A percentile compares a stretch with the other conserved stretches of the same genome.
phyloP scores from a whole-genome alignment of 495 filamentous ascomycete species.

The Neurospora sp. region DNA sequence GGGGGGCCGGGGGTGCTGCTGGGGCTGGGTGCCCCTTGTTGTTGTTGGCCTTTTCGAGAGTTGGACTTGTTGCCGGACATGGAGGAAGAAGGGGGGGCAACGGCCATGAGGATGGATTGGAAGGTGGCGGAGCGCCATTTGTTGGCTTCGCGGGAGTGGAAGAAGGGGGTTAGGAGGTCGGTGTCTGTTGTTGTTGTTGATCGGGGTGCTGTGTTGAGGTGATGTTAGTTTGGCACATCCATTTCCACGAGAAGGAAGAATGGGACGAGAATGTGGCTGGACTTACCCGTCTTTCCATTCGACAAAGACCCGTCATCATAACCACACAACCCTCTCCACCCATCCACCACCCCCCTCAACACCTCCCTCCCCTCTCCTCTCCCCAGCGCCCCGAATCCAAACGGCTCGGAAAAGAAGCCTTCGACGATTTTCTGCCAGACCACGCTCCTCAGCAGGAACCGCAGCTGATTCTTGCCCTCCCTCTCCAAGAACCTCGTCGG shows the following conservation, averaged over 20 bases:
- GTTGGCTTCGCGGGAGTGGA: slow-evolving; percentile 15
- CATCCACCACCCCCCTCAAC: not conserved
- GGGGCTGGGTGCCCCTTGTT: not conserved
- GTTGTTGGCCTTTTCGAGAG: not conserved
- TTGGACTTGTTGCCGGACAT: not conserved
- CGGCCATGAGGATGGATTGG: slow-evolving; percentile 12
- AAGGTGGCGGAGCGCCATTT: slow-evolving; percentile 22
- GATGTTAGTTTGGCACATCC: not conserved
- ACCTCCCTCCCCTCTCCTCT: not conserved
- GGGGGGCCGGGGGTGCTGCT: not conserved
- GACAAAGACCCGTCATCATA: not conserved
- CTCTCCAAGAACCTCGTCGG: slow-evolving; percentile 10
- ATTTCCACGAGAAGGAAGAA: not conserved
- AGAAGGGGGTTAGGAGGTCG: slow-evolving; percentile 2
- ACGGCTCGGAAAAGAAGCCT: slow-evolving; percentile 21
- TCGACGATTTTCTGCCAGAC: slow-evolving; percentile 19
- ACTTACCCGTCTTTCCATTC: not conserved
- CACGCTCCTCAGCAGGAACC: slow-evolving; percentile 13
- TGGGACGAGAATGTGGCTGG: not conserved
- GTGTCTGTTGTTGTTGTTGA: not conserved
- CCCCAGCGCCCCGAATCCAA: slow-evolving; percentile 23
- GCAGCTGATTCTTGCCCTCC: slow-evolving; percentile 1
- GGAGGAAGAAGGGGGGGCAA: not conserved
- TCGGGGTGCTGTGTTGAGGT: not conserved
- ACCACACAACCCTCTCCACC: slow-evolving; percentile 5